Conservation (phyloP, 768 basidiomycete species). For the Tulasnella sp. region DNA sequence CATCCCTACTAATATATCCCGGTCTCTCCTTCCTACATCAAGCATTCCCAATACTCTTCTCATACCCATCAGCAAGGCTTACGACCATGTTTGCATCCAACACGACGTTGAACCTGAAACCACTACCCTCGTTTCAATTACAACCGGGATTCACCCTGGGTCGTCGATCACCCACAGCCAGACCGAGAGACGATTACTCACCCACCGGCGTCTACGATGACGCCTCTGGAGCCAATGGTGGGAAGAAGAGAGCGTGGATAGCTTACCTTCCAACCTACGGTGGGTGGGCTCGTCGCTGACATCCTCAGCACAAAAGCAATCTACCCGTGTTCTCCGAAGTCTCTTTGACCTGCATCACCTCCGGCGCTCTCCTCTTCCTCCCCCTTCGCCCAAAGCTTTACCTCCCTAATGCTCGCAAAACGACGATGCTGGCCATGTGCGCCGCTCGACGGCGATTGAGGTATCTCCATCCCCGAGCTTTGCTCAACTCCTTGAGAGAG, state of each 20-base stretch:
- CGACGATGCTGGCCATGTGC: too few species aligned
- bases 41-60: background rate
- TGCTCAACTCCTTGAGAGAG: too few species aligned
- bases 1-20: background rate
- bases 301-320: too few species aligned
- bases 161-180: background rate
- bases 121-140: conserved; percentile 22
- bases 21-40: background rate
- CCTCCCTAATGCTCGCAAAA: too few species aligned
- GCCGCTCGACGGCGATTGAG: too few species aligned
- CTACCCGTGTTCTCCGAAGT: too few species aligned
- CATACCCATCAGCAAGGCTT: background rate
- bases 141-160: background rate
- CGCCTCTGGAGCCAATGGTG: background rate
- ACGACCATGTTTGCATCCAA: background rate
- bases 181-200: background rate
- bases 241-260: conserved; percentile 17
- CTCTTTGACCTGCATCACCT: too few species aligned
- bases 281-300: background rate
- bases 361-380: too few species aligned
- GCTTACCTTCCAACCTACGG: conserved; percentile 19
- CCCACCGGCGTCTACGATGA: background rate
- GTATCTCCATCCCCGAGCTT: too few species aligned
- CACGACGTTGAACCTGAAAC: background rate
- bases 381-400: too few species aligned